Percentiles rank a stretch among this genome's conserved stretches.
Conservation (phyloP, 495 filamentous ascomycete species). For the Delitschia confertaspora region DNA sequence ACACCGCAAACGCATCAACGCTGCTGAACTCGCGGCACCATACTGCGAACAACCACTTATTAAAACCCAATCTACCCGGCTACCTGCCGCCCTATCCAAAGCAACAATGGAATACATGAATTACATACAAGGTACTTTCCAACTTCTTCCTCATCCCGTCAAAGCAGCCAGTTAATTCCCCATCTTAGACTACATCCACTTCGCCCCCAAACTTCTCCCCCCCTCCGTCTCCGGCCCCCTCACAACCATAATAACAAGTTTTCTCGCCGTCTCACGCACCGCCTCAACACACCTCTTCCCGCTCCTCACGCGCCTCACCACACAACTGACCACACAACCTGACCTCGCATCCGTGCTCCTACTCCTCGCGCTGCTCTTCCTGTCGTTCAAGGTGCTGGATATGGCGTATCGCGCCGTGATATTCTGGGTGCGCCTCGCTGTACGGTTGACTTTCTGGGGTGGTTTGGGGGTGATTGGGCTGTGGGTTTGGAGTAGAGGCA, state of each 20-base stretch:
- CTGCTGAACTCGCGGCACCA: too few species aligned
- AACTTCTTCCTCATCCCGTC: not conserved
- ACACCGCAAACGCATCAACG: too few species aligned
- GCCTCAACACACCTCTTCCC: slow-evolving; percentile 22
- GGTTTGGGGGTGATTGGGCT: slow-evolving; percentile 41
- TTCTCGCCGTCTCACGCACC: slow-evolving; percentile 3
- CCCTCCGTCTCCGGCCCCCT: too few species aligned
- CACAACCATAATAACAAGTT: not conserved
- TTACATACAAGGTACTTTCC: slow-evolving; percentile 11
- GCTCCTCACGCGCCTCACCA: slow-evolving; percentile 41
- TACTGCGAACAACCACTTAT: too few species aligned
- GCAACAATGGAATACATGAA: too few species aligned
- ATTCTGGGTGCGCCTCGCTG: slow-evolving; percentile 58
- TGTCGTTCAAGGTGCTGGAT: slow-evolving; percentile 58
- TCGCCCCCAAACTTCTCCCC: too few species aligned
- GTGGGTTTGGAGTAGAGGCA: slow-evolving; percentile 54
- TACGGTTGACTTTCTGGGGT: slow-evolving; percentile 53
- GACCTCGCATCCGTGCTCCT: slow-evolving; percentile 54
- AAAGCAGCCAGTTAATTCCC: not conserved
- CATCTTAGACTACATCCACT: slow-evolving; percentile 9
- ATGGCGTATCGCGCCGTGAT: slow-evolving; percentile 58
- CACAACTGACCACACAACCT: slow-evolving; percentile 42
- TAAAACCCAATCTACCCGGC: too few species aligned
- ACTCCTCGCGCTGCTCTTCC: slow-evolving; percentile 47
- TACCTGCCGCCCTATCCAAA: too few species aligned